A percentile compares a stretch with the other conserved stretches of the same genome.
Evolutionary conservation across 192 early-diverging fungal genomes (phyloP).

Genomic region (Spinellus fusiger): DNA sequence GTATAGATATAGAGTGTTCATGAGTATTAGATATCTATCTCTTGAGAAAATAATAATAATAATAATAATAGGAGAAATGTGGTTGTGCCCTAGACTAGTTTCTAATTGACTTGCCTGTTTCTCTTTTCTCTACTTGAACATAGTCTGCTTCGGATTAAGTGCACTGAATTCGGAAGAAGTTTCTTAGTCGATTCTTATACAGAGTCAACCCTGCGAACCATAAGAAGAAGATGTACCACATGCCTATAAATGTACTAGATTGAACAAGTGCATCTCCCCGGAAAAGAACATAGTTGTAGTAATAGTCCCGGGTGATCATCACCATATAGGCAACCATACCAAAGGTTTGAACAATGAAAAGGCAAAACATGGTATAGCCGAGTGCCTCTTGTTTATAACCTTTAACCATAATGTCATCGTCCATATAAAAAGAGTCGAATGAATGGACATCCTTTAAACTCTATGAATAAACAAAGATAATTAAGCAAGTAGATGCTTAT

Average conservation of each 20-base stretch:
- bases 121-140: slow-evolving; percentile 41
- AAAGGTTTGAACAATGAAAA: slow-evolving; percentile 33
- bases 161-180: slow-evolving; percentile 49
- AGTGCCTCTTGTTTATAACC: slow-evolving; percentile 39
- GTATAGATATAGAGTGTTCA: not conserved
- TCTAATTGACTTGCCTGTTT: slow-evolving; percentile 19
- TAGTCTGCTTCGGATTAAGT: slow-evolving; percentile 29
- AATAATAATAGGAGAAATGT: too few relatives aligned
- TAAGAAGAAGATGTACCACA: slow-evolving; percentile 46
- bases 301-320: slow-evolving; percentile 40
- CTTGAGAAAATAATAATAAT: too few relatives aligned
- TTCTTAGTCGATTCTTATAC: slow-evolving; percentile 37
- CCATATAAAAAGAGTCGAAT: not conserved
- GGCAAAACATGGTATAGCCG: slow-evolving; percentile 33
- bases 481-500: too few relatives aligned
- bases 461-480: too few relatives aligned
- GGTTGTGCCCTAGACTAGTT: too few relatives aligned
- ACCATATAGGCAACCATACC: slow-evolving; percentile 34
- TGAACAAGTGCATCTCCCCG: slow-evolving; percentile 32
- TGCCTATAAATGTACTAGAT: slow-evolving; percentile 39
- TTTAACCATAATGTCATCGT: slow-evolving; percentile 32
- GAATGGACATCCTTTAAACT: too few relatives aligned
- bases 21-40: not conserved
- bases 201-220: slow-evolving; percentile 37
- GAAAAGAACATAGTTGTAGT: slow-evolving; percentile 28